phyloP scores from a whole-genome alignment of 129 eudicot genomes.

The Tagetes patula region DNA sequence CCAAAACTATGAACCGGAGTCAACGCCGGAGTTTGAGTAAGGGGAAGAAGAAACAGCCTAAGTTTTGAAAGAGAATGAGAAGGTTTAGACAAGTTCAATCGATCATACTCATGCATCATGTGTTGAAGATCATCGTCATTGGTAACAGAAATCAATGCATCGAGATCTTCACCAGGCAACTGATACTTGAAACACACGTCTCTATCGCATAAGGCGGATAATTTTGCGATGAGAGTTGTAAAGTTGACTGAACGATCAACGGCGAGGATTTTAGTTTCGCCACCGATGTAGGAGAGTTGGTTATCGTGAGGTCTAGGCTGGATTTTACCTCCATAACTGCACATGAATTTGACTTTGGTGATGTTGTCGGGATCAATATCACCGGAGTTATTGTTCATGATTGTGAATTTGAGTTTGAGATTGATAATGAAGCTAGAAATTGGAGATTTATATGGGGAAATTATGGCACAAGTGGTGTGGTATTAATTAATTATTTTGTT shows the following conservation, averaged over 20 bases:
- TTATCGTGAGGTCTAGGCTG: conserved; percentile 79
- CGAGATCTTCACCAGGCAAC: not conserved
- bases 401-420: not conserved
- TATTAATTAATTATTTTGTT: no score
- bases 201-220: conserved; percentile 41
- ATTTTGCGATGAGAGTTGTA: conserved; percentile 41
- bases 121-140: conserved; percentile 84
- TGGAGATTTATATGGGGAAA: no score
- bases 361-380: no score
- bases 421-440: not conserved
- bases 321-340: conserved; percentile 87
- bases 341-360: conserved; percentile 57
- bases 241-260: conserved; percentile 61
- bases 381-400: no score
- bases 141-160: conserved; percentile 31
- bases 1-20: conserved; percentile 53
- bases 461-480: no score
- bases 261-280: conserved; percentile 72
- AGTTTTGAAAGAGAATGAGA: conserved; percentile 64
- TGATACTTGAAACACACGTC: conserved; percentile 70
- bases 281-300: conserved; percentile 64
- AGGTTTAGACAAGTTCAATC: conserved; percentile 34
- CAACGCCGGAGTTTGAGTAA: conserved; percentile 33
- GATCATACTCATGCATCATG: conserved; percentile 89
- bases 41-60: conserved; percentile 57